Evolutionary conservation across 1,284 basidiomycete genomes (phyloP), one percentile per base, ranked within the genome.

Genomic region (Papiliotrema laurentii): DNA sequence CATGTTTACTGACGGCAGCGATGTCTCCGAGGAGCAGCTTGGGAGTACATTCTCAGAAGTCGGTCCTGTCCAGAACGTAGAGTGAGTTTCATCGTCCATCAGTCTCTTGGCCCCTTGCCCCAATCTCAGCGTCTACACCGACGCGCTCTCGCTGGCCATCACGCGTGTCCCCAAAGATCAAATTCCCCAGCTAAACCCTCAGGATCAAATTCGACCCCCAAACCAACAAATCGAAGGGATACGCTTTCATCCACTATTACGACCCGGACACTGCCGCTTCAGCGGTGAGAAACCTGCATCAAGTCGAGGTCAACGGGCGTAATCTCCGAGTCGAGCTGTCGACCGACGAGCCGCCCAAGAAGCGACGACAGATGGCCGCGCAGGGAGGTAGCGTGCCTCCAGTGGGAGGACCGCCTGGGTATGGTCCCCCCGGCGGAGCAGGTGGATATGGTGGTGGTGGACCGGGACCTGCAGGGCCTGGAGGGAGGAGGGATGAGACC

Each of bases 231-330:
- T 89, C 92, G 43, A 91, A 89, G 75, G 94, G 96, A 14, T 98
- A 96, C 69, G 94, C 93, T 13, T 97, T 97, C 70, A 93, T 92
- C 77, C 91, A 96, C 80, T 97, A 91, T 71, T 85, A 87, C 63
- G 94, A 98, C 72, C 86, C 93, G 67, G 91, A 96, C 73, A 97
- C 93, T 7, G 86, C 86, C 1, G 74, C 79, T 14, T 89, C 86
- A 30, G 89, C 89, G 33, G 86, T 92, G 33, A 82, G 89, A 57
- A 92, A 92, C 68, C 78, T 92, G 43, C 87, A 90, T 69, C 87
- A 86, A 47, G 82, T 82, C 39, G 82, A 83, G 55, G 86, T 91
- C 28, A 86, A 85, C 49, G 89, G 88, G 3, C 81, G 89, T n/a
- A 83, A 84, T 5, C 78, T 92, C 31, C 82, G 89, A 45, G 86